Percentiles rank a stretch among this genome's conserved stretches.
These are phyloP conservation scores for Claviceps paspali DNA, from an alignment of 2,329 filamentous ascomycete species.

Conservation along the genomic window DNA sequence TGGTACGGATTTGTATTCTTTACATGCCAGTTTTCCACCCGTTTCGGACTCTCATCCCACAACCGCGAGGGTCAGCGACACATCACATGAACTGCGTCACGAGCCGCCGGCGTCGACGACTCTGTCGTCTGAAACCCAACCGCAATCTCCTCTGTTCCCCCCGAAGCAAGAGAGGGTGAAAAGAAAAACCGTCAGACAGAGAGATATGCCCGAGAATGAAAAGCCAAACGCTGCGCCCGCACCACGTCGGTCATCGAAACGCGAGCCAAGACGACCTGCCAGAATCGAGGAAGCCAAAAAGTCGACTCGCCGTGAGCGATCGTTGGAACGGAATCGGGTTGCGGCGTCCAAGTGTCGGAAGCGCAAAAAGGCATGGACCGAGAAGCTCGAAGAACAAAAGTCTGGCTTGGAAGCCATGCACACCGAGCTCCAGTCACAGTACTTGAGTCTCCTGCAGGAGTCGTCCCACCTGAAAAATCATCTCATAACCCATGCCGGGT, in stretches of 20 bases:
- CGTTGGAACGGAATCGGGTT: slow-evolving; percentile 54
- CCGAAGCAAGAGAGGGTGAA: neutral
- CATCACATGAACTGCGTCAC: neutral
- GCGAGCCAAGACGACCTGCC: neutral
- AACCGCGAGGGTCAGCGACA: neutral
- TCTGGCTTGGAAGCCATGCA: slow-evolving; percentile 28
- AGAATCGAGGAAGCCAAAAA: neutral
- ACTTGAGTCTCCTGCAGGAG: slow-evolving; percentile 26
- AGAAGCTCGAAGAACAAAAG: slow-evolving; percentile 32
- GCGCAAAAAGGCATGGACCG: slow-evolving; percentile 44
- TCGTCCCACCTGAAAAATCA: slow-evolving; percentile 31
- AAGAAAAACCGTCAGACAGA: neutral
- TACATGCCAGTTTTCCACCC: neutral
- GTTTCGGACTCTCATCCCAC: neutral
- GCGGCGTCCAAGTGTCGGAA: slow-evolving; percentile 62
- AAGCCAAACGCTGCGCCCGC: neutral
- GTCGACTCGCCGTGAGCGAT: slow-evolving; percentile 30
- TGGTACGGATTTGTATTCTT: neutral
- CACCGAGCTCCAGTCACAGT: slow-evolving; percentile 26
- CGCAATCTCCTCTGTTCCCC: neutral
- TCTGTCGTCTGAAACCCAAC: neutral
- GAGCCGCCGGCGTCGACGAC: neutral
- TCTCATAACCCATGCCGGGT: slow-evolving; percentile 36
- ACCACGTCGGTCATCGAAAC: neutral
- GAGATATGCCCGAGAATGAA: neutral